phyloP scores from a whole-genome alignment of 2,329 filamentous ascomycete species.

The Pezizomycotina sp. region DNA sequence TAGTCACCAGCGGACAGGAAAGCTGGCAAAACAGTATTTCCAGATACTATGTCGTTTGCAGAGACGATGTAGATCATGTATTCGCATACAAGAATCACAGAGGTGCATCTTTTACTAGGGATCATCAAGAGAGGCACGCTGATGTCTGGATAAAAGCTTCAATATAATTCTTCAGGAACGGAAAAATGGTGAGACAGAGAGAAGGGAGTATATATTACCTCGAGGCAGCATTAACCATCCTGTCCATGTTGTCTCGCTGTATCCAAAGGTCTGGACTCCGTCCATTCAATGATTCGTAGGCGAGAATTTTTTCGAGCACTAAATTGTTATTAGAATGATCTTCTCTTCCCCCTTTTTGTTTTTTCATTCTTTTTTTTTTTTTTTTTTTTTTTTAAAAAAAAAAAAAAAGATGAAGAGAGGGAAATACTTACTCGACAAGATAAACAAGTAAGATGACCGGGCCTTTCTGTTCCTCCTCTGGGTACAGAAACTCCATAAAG shows the following conservation, averaged over 20 bases:
- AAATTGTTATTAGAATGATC: conserved; percentile 2
- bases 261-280: conserved; percentile 35
- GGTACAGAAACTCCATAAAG: too few species aligned
- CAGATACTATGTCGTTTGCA: conserved; percentile 28
- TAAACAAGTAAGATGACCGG: too few species aligned
- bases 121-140: conserved; percentile 53
- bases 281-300: conserved; percentile 47
- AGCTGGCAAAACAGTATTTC: conserved; percentile 26
- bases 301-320: conserved; percentile 33
- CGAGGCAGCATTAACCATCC: conserved; percentile 37
- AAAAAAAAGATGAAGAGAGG: too few species aligned
- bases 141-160: conserved; percentile 30
- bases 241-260: conserved; percentile 35
- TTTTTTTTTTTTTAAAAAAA: too few species aligned
- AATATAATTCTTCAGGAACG: conserved; percentile 5
- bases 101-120: conserved; percentile 51
- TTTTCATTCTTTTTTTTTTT: too few species aligned
- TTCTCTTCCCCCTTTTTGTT: neutral
- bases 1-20: conserved; percentile 7
- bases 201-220: conserved; percentile 17
- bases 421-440: conserved; percentile 3
- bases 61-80: conserved; percentile 37
- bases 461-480: too few species aligned
- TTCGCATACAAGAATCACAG: conserved; percentile 53
- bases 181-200: neutral